Evolutionary conservation across 1,284 basidiomycete genomes (phyloP).

Genomic region (Schizophyllum commune): DNA sequence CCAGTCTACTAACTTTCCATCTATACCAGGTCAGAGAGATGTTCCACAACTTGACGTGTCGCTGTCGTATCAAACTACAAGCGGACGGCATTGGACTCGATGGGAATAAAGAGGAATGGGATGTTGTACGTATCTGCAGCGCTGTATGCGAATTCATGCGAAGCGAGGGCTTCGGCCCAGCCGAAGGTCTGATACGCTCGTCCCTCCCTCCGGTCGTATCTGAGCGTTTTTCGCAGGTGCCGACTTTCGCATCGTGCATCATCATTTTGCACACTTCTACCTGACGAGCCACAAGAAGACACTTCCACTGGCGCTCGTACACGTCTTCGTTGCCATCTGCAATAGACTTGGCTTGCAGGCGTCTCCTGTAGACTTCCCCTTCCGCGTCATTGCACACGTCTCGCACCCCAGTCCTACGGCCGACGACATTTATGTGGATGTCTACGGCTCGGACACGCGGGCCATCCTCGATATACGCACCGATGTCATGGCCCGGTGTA

Average conservation of each 20-base stretch:
- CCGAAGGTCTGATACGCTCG: constrained; percentile 20
- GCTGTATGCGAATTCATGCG: constrained; percentile 42
- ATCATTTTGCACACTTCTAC: constrained; percentile 54
- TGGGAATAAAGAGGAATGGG: constrained; percentile 19
- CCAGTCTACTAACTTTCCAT: neutral
- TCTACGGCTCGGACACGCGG: constrained; percentile 30
- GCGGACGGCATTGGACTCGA: constrained; percentile 16
- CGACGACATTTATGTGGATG: constrained; percentile 38
- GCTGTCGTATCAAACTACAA: constrained; percentile 32
- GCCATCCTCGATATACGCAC: constrained; percentile 25
- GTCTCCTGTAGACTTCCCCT: constrained; percentile 48
- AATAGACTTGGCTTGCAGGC: constrained; percentile 43
- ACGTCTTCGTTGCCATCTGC: constrained; percentile 48
- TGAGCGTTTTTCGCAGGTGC: constrained; percentile 13
- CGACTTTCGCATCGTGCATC: constrained; percentile 33
- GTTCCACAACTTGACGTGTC: constrained; percentile 32
- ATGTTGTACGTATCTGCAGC: constrained; percentile 25
- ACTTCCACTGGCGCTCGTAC: constrained; percentile 55
- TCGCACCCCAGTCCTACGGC: constrained; percentile 22
- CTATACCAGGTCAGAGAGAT: constrained; percentile 24
- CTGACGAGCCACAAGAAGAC: constrained; percentile 39
- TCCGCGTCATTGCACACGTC: constrained; percentile 43
- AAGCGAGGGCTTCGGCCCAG: constrained; percentile 32
- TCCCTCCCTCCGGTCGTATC: neutral
- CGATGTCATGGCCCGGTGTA: constrained; percentile 25